These are phyloP conservation scores for Fusarium sp. DNA, from an alignment of 2,329 filamentous ascomycete species.

Conservation along the genomic window DNA sequence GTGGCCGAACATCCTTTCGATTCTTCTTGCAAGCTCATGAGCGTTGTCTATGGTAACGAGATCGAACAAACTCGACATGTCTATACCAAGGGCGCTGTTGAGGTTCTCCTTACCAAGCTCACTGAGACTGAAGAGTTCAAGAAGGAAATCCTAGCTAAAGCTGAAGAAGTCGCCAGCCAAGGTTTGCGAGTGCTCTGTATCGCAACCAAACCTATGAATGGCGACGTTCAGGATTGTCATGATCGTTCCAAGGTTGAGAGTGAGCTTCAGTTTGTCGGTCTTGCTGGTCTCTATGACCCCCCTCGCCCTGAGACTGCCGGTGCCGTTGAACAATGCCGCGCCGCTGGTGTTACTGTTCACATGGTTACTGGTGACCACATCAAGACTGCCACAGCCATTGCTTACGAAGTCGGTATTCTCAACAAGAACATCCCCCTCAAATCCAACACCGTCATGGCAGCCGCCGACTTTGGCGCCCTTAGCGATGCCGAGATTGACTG, in stretches of 20 bases:
- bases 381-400: slow-evolving; percentile 74
- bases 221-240: slow-evolving; percentile 52
- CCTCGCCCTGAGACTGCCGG: slow-evolving; percentile 74
- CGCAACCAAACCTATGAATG: slow-evolving; percentile 62
- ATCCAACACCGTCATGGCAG: slow-evolving; percentile 67
- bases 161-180: slow-evolving; percentile 68
- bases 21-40: slow-evolving; percentile 80
- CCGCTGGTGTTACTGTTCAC: slow-evolving; percentile 73
- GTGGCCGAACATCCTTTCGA: slow-evolving; percentile 79
- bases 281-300: slow-evolving; percentile 79
- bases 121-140: slow-evolving; percentile 61
- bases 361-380: slow-evolving; percentile 79
- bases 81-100: slow-evolving; percentile 70
- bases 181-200: slow-evolving; percentile 78
- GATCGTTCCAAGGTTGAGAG: slow-evolving; percentile 67
- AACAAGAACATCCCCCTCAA: slow-evolving; percentile 50
- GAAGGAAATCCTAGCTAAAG: slow-evolving; percentile 59
- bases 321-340: slow-evolving; percentile 68
- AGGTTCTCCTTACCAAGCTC: slow-evolving; percentile 66
- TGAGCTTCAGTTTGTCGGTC: slow-evolving; percentile 72
- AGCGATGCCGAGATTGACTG: slow-evolving; percentile 72
- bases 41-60: slow-evolving; percentile 68
- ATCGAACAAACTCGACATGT: slow-evolving; percentile 54
- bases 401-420: slow-evolving; percentile 73
- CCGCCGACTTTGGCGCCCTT: slow-evolving; percentile 71